phyloP scores from a whole-genome alignment of 257 asterid species.

The Nicotiana undulata region DNA sequence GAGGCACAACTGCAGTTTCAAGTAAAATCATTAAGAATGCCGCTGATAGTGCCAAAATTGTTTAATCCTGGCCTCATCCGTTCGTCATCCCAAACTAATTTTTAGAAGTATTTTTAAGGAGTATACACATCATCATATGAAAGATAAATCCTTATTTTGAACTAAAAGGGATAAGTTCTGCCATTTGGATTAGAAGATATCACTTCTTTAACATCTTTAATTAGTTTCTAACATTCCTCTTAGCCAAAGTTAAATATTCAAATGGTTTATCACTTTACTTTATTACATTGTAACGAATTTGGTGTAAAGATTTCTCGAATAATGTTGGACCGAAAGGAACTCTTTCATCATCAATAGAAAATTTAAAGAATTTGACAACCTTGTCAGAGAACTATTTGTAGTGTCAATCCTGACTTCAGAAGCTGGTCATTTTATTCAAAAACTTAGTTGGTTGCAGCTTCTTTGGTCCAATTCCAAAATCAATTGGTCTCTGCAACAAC shows the following conservation, averaged over 20 bases:
- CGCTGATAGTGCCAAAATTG: not conserved
- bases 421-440: conserved; percentile 32
- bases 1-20: not conserved
- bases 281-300: not conserved
- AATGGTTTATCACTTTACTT: not conserved
- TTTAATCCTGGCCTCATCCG: not conserved
- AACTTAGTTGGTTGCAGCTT: conserved; percentile 78
- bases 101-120: not conserved
- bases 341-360: conserved; percentile 67
- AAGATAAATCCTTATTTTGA: not conserved
- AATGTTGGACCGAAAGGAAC: conserved; percentile 58
- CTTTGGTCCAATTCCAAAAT: conserved; percentile 73
- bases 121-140: not conserved
- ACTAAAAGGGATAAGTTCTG: not conserved
- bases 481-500: conserved; percentile 69
- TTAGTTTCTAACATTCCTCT: not conserved
- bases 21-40: not conserved
- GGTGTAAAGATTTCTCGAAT: conserved; percentile 79
- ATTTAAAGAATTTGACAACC: conserved; percentile 54
- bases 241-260: not conserved
- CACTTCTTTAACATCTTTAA: not conserved
- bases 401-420: not conserved
- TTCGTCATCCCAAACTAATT: not conserved
- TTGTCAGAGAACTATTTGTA: conserved; percentile 37
- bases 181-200: not conserved